These are phyloP conservation scores for Fusarium zealandicum DNA, from an alignment of 2,329 filamentous ascomycete species.

Conservation along the genomic window DNA sequence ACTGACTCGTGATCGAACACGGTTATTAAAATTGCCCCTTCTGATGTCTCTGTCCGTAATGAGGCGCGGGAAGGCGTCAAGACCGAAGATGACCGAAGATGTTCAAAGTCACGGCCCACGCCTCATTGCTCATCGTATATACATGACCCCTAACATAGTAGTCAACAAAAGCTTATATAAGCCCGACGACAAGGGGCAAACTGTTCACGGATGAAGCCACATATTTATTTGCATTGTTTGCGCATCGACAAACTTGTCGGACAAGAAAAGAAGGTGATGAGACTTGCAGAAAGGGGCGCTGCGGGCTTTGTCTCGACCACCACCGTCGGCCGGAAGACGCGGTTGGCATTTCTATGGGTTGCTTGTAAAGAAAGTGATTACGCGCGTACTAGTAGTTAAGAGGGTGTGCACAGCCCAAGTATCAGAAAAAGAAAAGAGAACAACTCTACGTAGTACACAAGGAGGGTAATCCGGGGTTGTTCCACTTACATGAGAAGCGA, in stretches of 20 bases:
- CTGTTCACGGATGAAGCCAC: constrained; percentile 1
- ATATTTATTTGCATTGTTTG: neutral
- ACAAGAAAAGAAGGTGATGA: constrained; percentile 15
- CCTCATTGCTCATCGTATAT: neutral
- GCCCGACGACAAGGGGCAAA: neutral
- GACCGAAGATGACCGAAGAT: neutral
- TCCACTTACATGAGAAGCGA: neutral
- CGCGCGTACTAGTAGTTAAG: neutral
- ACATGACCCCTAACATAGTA: neutral
- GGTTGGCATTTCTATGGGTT: neutral
- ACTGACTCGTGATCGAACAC: neutral
- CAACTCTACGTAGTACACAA: neutral
- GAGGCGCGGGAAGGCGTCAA: constrained; percentile 1
- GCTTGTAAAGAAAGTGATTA: constrained; percentile 14
- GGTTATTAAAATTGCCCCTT: neutral
- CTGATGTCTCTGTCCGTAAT: neutral
- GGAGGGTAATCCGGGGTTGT: constrained; percentile 14
- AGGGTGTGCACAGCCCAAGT: neutral
- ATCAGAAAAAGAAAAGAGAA: constrained; percentile 17
- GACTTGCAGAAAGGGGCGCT: constrained; percentile 13
- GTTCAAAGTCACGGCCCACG: neutral
- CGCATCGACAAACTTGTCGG: constrained; percentile 9
- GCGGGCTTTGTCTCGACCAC: constrained; percentile 4
- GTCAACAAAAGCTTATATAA: neutral
- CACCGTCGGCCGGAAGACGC: neutral